A percentile compares a stretch with the other conserved stretches of the same genome.
Conservation (phyloP, 305 asterid genomes). For the Coffea humblotiana region DNA sequence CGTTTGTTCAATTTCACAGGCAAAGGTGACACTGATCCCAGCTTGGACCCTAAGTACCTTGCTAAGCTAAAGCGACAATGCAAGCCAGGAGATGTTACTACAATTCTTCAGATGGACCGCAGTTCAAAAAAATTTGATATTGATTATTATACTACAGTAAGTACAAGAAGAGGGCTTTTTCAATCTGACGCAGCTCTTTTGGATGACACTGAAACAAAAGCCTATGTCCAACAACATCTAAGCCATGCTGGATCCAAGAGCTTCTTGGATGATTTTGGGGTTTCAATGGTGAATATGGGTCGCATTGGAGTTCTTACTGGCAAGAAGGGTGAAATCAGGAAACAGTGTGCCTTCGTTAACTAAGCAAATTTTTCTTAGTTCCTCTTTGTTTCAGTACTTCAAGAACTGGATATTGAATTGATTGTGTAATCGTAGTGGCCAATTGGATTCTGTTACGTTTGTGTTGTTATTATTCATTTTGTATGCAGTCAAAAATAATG, state of each 20-base stretch:
- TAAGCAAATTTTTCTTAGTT: conserved; percentile 3
- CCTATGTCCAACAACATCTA: conserved; percentile 35
- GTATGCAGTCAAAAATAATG: too few relatives aligned
- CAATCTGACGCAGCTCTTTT: conserved; percentile 55
- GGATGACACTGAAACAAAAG: conserved; percentile 28
- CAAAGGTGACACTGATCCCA: conserved; percentile 24
- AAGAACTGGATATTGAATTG: too few relatives aligned
- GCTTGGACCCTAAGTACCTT: conserved; percentile 21
- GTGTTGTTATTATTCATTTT: too few relatives aligned
- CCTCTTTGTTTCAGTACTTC: too few relatives aligned
- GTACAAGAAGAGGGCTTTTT: conserved; percentile 44
- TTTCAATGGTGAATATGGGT: conserved; percentile 68
- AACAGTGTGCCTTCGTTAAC: conserved; percentile 43
- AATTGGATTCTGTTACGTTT: too few relatives aligned
- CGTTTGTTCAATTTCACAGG: conserved; percentile 58
- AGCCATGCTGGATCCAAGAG: conserved; percentile 2
- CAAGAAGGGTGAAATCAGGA: conserved; percentile 50
- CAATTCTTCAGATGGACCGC: conserved; percentile 53
- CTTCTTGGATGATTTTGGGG: conserved; percentile 52
- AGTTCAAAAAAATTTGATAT: conserved; percentile 40
- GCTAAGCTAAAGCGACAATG: conserved; percentile 20
- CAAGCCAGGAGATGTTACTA: conserved; percentile 33
- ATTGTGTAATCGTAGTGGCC: too few relatives aligned
- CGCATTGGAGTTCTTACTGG: conserved; percentile 51
- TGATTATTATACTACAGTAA: conserved; percentile 32